Evolutionary conservation across 306 rosid genomes (phyloP).

Genomic region (Mimosa pudica): DNA sequence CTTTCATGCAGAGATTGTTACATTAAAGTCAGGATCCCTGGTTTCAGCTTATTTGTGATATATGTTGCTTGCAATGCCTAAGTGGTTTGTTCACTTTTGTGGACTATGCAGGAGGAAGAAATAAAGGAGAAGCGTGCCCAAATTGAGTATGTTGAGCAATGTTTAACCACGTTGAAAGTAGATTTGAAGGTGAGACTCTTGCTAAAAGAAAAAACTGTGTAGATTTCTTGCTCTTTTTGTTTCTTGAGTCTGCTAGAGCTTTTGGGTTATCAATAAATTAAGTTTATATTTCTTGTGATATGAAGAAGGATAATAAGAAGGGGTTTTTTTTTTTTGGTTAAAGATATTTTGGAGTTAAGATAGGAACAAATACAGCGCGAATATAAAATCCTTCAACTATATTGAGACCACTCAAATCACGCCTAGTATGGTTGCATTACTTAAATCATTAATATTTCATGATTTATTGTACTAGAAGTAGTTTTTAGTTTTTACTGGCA

Average conservation of each 20-base stretch:
- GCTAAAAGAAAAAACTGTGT: neutral
- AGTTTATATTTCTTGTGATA: neutral
- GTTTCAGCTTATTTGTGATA: slow-evolving; percentile 10
- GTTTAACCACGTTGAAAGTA: slow-evolving; percentile 5
- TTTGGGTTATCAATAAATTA: neutral
- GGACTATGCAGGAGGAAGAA: neutral
- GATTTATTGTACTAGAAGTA: neutral
- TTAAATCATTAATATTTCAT: neutral
- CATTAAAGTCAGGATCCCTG: slow-evolving; percentile 2
- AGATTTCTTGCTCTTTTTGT: neutral
- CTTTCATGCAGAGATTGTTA: neutral
- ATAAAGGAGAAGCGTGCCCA: slow-evolving; percentile 1
- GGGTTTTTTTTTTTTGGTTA: no score
- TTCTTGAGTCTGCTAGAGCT: neutral
- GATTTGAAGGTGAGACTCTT: slow-evolving; percentile 5
- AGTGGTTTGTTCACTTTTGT: slow-evolving; percentile 11
- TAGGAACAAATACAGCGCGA: neutral
- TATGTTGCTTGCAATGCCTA: slow-evolving; percentile 8
- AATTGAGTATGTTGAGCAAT: slow-evolving; percentile 7
- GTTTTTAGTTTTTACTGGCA: neutral
- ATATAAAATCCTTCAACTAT: neutral
- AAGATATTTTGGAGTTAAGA: neutral
- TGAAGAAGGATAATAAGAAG: neutral
- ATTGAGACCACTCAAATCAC: neutral
- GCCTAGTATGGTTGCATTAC: neutral